Conservation (phyloP, 805 yeast genomes). For the Ogataea siamensis region DNA sequence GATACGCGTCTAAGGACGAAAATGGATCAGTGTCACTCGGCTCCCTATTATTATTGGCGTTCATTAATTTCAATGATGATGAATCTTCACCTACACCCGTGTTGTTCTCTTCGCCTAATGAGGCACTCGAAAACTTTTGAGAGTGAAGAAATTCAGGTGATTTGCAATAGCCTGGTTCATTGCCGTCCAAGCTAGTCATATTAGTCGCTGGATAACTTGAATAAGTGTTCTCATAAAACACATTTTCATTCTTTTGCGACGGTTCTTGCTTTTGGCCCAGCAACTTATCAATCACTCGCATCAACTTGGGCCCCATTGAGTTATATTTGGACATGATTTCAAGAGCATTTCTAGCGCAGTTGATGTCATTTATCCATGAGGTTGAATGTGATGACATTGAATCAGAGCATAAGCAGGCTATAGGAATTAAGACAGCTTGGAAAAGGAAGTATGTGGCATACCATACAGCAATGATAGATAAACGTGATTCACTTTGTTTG, state of each 20-base stretch:
- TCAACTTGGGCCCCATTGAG: slow-evolving; percentile 44
- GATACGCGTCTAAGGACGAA: slow-evolving; percentile 19
- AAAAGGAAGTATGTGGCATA: slow-evolving; percentile 61
- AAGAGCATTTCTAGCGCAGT: slow-evolving; percentile 40
- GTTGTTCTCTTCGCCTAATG: no score
- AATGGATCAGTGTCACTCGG: slow-evolving; percentile 14
- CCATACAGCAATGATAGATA: slow-evolving; percentile 57
- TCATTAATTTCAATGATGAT: background rate
- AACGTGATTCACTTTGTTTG: slow-evolving; percentile 16
- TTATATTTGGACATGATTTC: slow-evolving; percentile 40
- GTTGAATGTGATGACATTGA: slow-evolving; percentile 43
- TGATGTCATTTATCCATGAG: slow-evolving; percentile 45
- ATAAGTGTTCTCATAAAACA: background rate
- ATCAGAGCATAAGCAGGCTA: slow-evolving; percentile 52
- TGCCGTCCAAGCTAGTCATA: background rate
- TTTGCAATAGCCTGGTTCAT: no score
- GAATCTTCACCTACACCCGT: no score
- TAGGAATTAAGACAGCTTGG: slow-evolving; percentile 60
- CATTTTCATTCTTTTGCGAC: background rate
- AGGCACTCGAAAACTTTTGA: no score
- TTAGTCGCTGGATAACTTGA: background rate
- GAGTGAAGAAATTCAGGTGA: no score
- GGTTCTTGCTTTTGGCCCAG: slow-evolving; percentile 12
- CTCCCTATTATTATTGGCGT: background rate
- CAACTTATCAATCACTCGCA: slow-evolving; percentile 44